Base-by-base conservation (phyloP, 2,329 filamentous ascomycete species). In the Phyllosticta ampelicida region DNA sequence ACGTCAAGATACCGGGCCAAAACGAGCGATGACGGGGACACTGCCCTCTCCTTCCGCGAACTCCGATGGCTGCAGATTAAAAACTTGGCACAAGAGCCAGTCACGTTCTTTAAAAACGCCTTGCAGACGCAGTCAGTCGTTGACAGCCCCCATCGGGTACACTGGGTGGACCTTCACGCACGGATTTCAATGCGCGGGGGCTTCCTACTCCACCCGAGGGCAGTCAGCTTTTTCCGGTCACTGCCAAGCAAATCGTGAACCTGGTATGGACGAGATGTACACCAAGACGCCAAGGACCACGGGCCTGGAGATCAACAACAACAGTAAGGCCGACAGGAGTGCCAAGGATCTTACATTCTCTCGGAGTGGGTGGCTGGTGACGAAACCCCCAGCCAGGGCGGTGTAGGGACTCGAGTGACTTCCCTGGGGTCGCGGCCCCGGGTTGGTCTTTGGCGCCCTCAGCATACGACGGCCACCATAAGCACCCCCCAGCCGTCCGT, bases 341-440 rank as follows among this genome's bases (percentile, higher is more conserved):
- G 63, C 64, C 5, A 67, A 67, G 52, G 53, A 60, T 0, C 54
- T 77, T 1, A 69, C 74, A 1, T 63, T 71, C 18, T 54, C 71
- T 2, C 74, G 77, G 56, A 70, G 71, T 0, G 60, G 60, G 4
- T 76, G 73, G 71, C 72, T 76, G 63, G 53, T 69, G 0, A 50
- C 71, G 0, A 69, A 75, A 58, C 68, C 65, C 53, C 63, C 73
- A 13, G 67, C 65, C 9, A 66, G 74, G 2, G 62, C 64, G 2
- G 60, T 60, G 0, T 61, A 69, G n/a, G 62, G 66, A 3, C 62
- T 77, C 70, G 73, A 0, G 36, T 76, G 0, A 69, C 66, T 1
- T 63, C 75, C 2, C 60, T 76, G 1, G 72, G 51, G 49, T 75
- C 0, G 49, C 23, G 49, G 21, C 49, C n/a, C n/a, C 36, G n/a